A percentile compares a stretch with the other conserved stretches of the same genome.
phyloP scores from a whole-genome alignment of 106 monocot genomes.

The Ottelia alismoides region DNA sequence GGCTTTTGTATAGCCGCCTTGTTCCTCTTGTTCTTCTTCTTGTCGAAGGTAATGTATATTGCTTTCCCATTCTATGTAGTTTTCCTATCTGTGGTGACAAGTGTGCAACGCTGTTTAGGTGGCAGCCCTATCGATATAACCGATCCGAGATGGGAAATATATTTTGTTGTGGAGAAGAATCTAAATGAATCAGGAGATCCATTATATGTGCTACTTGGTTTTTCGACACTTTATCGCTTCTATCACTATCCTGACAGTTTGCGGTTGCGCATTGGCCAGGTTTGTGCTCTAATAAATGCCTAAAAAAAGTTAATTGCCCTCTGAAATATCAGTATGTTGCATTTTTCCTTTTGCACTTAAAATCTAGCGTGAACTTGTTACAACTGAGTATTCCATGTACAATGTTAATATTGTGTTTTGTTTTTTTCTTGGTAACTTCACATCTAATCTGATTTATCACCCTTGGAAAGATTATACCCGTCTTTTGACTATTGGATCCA shows the following conservation, averaged over 20 bases:
- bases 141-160: conserved; percentile 88
- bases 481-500: no score
- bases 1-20: conserved; percentile 63
- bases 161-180: conserved; percentile 47
- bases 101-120: conserved; percentile 49
- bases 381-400: no score
- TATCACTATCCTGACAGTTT: conserved; percentile 76
- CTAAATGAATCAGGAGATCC: conserved; percentile 16
- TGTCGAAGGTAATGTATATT: conserved; percentile 90
- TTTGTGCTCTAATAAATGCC: no score
- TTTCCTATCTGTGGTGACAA: no score
- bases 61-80: no score
- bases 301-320: no score
- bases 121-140: conserved; percentile 63
- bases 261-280: conserved; percentile 87
- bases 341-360: no score
- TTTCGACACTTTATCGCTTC: conserved; percentile 72
- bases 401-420: not conserved
- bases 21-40: conserved; percentile 72
- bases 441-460: no score
- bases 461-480: no score
- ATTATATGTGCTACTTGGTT: conserved; percentile 45
- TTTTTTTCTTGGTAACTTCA: no score
- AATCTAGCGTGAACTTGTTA: no score
- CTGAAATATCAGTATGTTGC: no score